Evolutionary conservation across 768 basidiomycete species (phyloP), one percentile per base, ranked within the genome.

Genomic region (Pluteus cervinus): DNA sequence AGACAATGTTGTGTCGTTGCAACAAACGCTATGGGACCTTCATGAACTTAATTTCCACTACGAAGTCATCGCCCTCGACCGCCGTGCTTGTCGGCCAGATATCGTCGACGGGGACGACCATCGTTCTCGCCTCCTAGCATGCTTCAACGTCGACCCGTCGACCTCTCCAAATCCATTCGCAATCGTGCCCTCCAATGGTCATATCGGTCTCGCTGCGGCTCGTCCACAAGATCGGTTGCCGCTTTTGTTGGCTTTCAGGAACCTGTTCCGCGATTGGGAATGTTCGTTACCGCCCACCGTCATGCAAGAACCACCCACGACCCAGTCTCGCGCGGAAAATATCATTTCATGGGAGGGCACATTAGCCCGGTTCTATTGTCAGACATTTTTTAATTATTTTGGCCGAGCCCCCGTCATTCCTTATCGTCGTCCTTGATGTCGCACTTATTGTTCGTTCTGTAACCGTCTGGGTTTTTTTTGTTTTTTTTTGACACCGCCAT

Each of bases 311-410:
- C 5, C 15, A 16, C 20, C 23, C 15, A 16, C 32, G 6, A 22
- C 20, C 10, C 3, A 5, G 23, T 22, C 11, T 20, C 18, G 4
- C 12, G 11, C n/a, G 8, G 32, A 33, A 33, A 33, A 20, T 18
- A n/a, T n/a, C n/a, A n/a, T n/a, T n/a, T n/a, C n/a, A n/a, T n/a
- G n/a, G n/a, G 32, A 33, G 32, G 6, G 16, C 11, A 22, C 32
- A 20, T 18, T 22, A 20, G 32, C 8, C 12, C 23, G 20, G 23
- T 10, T 21, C 20, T 35, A 35, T 18, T 15, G 8, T 23, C 18
- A 34, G 18, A n/a, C 22, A 5, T 34, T 34, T 22, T 34, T 34
- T 21, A 22, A 33, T 33, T 11, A 33, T 22, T 33, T 33, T 33
- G 31, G 33, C 17, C 11, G 17, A 7, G 17, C 6, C 5, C 17